A percentile compares a stretch with the other conserved stretches of the same genome.
These are phyloP conservation scores for Mimosa pudica DNA, from an alignment of 306 rosid genomes.

Conservation along the genomic window DNA sequence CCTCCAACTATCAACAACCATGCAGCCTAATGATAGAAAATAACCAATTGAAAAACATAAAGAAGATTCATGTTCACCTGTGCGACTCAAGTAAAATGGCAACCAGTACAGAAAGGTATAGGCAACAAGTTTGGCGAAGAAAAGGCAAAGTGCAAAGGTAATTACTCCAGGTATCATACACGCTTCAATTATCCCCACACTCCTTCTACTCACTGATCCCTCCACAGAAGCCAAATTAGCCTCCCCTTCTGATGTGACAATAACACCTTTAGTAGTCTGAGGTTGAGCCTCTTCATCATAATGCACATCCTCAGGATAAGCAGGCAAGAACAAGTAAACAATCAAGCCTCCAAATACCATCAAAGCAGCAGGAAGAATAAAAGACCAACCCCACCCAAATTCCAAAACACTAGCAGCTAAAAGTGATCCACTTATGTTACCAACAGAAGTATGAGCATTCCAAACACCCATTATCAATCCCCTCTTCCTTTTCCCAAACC, in stretches of 20 bases:
- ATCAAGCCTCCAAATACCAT: slow-evolving; percentile 62
- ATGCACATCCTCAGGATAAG: slow-evolving; percentile 68
- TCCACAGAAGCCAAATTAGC: background rate
- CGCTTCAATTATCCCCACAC: slow-evolving; percentile 72
- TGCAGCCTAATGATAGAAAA: background rate
- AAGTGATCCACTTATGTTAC: slow-evolving; percentile 77
- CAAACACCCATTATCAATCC: slow-evolving; percentile 86
- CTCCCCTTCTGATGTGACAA: slow-evolving; percentile 10
- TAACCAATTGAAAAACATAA: background rate
- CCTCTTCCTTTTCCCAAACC: slow-evolving; percentile 85
- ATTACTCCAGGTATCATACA: slow-evolving; percentile 80
- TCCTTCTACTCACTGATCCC: slow-evolving; percentile 44
- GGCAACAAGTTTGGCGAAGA: slow-evolving; percentile 91
- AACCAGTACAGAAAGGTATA: slow-evolving; percentile 82
- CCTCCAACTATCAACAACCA: background rate
- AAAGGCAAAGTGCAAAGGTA: slow-evolving; percentile 76
- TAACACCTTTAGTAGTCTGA: slow-evolving; percentile 15
- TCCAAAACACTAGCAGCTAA: slow-evolving; percentile 76
- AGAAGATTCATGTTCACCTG: slow-evolving; percentile 51
- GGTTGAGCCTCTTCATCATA: slow-evolving; percentile 57
- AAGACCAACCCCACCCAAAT: slow-evolving; percentile 93
- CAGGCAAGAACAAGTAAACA: slow-evolving; percentile 64
- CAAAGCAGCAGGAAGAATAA: slow-evolving; percentile 54
- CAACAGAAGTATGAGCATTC: slow-evolving; percentile 88
- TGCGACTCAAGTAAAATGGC: slow-evolving; percentile 77